A percentile compares a stretch with the other conserved stretches of the same genome.
Evolutionary conservation across 306 rosid species (phyloP).

Genomic region (Malus sieversii): DNA sequence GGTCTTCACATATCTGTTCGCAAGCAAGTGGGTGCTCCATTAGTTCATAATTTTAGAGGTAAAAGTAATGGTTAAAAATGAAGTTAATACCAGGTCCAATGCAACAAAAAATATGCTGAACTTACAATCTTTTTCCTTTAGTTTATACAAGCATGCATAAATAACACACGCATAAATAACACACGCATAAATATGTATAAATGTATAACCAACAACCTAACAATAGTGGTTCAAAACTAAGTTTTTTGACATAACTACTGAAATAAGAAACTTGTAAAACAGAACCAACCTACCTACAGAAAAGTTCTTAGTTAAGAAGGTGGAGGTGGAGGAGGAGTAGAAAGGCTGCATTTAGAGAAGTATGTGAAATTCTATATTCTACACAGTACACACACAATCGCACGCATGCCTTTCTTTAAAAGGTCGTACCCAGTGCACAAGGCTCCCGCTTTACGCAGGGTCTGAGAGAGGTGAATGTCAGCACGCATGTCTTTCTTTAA

Average conservation of each 20-base stretch:
- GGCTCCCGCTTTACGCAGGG: too few relatives aligned
- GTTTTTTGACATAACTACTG: neutral
- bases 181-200: too few relatives aligned
- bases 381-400: neutral
- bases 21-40: neutral
- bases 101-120: neutral
- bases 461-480: too few relatives aligned
- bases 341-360: neutral
- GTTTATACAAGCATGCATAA: too few relatives aligned
- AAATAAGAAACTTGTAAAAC: neutral
- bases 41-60: neutral
- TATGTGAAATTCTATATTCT: neutral
- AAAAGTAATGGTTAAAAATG: neutral
- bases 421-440: neutral
- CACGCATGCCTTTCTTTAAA: neutral
- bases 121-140: too few relatives aligned
- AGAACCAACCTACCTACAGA: neutral
- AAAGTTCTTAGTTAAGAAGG: neutral
- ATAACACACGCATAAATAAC: too few relatives aligned
- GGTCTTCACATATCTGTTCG: slow-evolving; percentile 77
- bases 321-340: neutral
- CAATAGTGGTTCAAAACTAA: neutral
- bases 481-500: neutral
- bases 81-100: neutral
- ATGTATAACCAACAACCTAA: neutral